These are phyloP conservation scores for Sporothrix curviconia DNA, from an alignment of 2,329 filamentous ascomycete species.

Conservation along the genomic window DNA sequence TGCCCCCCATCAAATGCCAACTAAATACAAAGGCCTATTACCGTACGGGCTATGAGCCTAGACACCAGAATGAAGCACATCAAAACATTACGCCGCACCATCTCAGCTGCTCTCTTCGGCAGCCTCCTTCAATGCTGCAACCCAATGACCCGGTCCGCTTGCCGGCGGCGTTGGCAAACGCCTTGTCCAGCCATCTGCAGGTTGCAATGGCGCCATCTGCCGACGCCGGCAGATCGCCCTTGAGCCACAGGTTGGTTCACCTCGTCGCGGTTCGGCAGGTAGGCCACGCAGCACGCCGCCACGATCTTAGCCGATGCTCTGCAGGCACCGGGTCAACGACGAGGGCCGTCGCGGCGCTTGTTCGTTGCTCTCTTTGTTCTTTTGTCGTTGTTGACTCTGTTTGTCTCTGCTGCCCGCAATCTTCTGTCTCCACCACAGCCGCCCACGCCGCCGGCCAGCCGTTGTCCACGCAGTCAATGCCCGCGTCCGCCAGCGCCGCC, in stretches of 20 bases:
- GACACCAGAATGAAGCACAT: neutral
- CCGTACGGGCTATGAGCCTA: neutral
- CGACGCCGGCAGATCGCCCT: conserved; percentile 53
- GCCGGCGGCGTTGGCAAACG: conserved; percentile 36
- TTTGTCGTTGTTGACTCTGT: conserved; percentile 20
- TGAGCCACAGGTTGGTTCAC: conserved; percentile 93
- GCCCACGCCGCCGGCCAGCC: conserved; percentile 83
- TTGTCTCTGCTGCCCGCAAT: conserved; percentile 23
- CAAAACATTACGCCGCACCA: neutral
- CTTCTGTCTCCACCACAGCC: conserved; percentile 54
- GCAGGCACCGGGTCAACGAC: conserved; percentile 77
- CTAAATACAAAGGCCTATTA: neutral
- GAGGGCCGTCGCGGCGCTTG: too few species aligned
- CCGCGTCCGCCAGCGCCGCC: conserved; percentile 89
- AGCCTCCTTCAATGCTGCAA: conserved; percentile 34
- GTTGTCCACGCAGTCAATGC: conserved; percentile 93
- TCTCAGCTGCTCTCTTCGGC: conserved; percentile 9
- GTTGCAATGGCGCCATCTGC: conserved; percentile 33
- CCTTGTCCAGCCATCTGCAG: conserved; percentile 36
- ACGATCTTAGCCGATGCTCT: conserved; percentile 70
- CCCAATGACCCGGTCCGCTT: conserved; percentile 37
- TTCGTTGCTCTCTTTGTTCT: too few species aligned
- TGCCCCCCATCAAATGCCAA: too few species aligned
- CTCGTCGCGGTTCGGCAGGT: conserved; percentile 79
- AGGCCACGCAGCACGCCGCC: conserved; percentile 84